Evolutionary conservation across 768 basidiomycete genomes (phyloP).

Genomic region (Amanita thiersii): DNA sequence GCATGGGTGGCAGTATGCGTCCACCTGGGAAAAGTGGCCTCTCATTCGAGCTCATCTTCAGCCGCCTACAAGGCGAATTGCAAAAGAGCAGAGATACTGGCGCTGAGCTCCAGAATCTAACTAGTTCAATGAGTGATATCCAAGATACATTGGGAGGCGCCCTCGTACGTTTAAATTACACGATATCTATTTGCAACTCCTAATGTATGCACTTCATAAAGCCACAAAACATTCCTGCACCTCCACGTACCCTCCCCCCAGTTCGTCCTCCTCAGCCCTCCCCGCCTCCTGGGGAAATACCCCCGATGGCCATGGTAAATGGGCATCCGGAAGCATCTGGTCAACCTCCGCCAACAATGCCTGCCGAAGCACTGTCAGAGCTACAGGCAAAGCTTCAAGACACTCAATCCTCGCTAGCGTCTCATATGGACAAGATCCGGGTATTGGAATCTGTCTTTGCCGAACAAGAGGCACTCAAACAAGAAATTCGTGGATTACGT

Average conservation of each 20-base stretch:
- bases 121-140: slow-evolving; percentile 80
- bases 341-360: slow-evolving; percentile 13
- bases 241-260: slow-evolving; percentile 42
- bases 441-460: slow-evolving; percentile 73
- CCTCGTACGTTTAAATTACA: slow-evolving; percentile 39
- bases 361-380: slow-evolving; percentile 34
- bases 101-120: slow-evolving; percentile 71
- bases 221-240: slow-evolving; percentile 27
- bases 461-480: slow-evolving; percentile 80
- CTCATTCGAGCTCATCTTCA: slow-evolving; percentile 88
- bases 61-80: slow-evolving; percentile 85
- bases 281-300: background rate
- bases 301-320: slow-evolving; percentile 6
- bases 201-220: slow-evolving; percentile 15
- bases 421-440: slow-evolving; percentile 75
- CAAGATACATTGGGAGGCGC: slow-evolving; percentile 85
- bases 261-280: slow-evolving; percentile 36
- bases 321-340: slow-evolving; percentile 11
- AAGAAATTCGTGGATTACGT: slow-evolving; percentile 65
- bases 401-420: slow-evolving; percentile 70
- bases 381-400: slow-evolving; percentile 80
- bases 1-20: slow-evolving; percentile 65
- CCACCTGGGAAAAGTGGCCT: slow-evolving; percentile 79
- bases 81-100: slow-evolving; percentile 94
- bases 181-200: background rate